Evolutionary conservation across 2,329 filamentous ascomycete genomes (phyloP), one percentile per base, ranked within the genome.

Genomic region (Trichoderma atroviride): DNA sequence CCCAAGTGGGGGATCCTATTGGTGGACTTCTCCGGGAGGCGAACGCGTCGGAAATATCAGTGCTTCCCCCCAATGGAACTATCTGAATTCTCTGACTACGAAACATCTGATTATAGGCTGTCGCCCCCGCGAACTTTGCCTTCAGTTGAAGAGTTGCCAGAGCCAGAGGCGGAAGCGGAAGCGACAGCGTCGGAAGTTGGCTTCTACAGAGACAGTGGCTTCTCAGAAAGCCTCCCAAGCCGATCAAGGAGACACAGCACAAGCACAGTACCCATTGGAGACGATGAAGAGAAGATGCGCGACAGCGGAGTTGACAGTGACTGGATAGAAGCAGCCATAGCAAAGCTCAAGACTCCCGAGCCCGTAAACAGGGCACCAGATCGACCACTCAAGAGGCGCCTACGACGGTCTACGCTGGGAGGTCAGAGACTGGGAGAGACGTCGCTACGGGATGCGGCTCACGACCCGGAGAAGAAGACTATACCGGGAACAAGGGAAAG

Each of bases 261-360:
- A 62, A 67, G 29, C 40, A 67, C 64, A 31, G 52, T 67, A 9
- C 55, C 40, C 6, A 69, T 74, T 0, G 76, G 29, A 37, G 66
- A 78, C 14, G 76, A 81, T 24, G 78, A 81, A 35, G 74, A 77
- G 35, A 78, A 81, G 60, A 82, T 85, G 55, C 87, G 89, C 74
- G 89, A 87, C 76, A 87, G 85, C 31, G 83, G 88, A 35, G 84
- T 88, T 72, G 79, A 87, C 55, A 83, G 82, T 27, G 85, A 87
- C 52, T 81, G 79, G 79, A 72, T 75, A n/a, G 83, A 83, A 40
- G 56, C 70, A 72, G 71, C 74, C 73, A 70, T 68, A 72, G 66
- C 53, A 67, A 68, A 70, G 65, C 55, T 75, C 67, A 72, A 75
- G 56, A 77, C 76, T 40, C 76, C 78, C 33, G 76, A 79, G 68